Conservation (phyloP, 768 basidiomycete species). For the Hygrocybe punicea region DNA sequence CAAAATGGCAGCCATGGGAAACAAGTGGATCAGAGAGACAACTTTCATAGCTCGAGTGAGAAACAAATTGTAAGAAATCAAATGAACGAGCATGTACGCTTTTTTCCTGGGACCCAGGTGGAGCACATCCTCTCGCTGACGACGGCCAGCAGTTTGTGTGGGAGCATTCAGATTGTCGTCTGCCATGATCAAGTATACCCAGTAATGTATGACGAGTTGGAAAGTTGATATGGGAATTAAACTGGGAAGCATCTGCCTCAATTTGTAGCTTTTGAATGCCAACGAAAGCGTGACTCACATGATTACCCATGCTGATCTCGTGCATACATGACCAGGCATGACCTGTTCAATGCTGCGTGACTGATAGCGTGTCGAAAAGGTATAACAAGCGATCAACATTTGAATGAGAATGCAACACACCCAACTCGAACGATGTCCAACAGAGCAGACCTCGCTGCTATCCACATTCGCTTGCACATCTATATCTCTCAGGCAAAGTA, state of each 20-base stretch:
- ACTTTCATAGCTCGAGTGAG: not conserved
- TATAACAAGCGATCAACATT: too few relatives aligned
- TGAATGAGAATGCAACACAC: too few relatives aligned
- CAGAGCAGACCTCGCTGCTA: not conserved
- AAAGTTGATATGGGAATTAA: too few relatives aligned
- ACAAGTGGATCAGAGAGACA: not conserved
- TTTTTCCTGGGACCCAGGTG: not conserved
- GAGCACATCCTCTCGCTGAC: not conserved
- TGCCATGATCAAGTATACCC: not conserved
- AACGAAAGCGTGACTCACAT: too few relatives aligned
- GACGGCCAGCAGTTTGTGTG: not conserved
- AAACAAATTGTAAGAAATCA: not conserved
- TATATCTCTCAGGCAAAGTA: not conserved
- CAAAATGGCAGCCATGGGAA: not conserved
- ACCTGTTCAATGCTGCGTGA: too few relatives aligned
- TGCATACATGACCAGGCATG: too few relatives aligned
- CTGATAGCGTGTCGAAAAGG: too few relatives aligned
- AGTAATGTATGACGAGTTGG: too few relatives aligned
- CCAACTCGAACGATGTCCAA: not conserved
- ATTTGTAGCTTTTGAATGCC: too few relatives aligned
- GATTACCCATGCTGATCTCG: too few relatives aligned
- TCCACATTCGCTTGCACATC: not conserved
- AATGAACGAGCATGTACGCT: not conserved
- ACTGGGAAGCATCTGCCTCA: too few relatives aligned
- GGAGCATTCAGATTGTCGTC: not conserved